Evolutionary conservation across 2,329 filamentous ascomycete species (phyloP), one percentile per base, ranked within the genome.

Genomic region (Aureobasidium lini): DNA sequence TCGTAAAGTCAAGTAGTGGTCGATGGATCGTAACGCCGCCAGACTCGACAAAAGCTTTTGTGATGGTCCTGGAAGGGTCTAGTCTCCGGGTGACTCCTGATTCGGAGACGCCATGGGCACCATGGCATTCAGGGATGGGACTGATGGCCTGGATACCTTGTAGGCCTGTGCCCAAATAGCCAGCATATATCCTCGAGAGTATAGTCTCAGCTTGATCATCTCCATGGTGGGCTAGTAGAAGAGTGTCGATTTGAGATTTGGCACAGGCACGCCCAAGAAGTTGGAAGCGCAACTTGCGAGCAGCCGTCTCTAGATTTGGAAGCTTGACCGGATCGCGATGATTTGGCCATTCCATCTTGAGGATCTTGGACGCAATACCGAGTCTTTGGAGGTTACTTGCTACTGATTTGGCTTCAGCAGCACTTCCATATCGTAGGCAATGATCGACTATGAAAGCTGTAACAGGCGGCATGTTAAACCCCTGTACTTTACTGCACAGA

Each of bases 131-230:
- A 1, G 93, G 93, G n/a, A 96, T 90, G 46, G 83, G 81, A 31
- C 81, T 78, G 16, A 81, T 77, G 3, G 76, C 66, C 9, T 79
- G 80, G 66, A 95, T 94, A 3, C 88, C 90, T 15, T 79, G 76
- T 32, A 96, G 76, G 0, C 89, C 91, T n/a, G 81, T 76, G n/a
- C 83, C 82, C 2, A 81, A 76, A 66, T 90, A 87, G 0, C 86
- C 85, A 3, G 78, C 77, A 8, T 86, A 73, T 37, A 97, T 72
- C 43, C 94, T 83, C 85, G 91, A 88, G 50, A 97, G 74, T 4
- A 95, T 80, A 0, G 92, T 96, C 75, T 99, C 94, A 59, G 91
- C 88, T 68, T 94, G 90, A 67, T 99, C 94, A 67, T 96, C 92
- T 62, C 82, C 78, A 70, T 99, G 94, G 69, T 99, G 94, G 4